Evolutionary conservation across 2,329 filamentous ascomycete genomes (phyloP), one percentile per base, ranked within the genome.

Genomic region (Aspergillus sp.): DNA sequence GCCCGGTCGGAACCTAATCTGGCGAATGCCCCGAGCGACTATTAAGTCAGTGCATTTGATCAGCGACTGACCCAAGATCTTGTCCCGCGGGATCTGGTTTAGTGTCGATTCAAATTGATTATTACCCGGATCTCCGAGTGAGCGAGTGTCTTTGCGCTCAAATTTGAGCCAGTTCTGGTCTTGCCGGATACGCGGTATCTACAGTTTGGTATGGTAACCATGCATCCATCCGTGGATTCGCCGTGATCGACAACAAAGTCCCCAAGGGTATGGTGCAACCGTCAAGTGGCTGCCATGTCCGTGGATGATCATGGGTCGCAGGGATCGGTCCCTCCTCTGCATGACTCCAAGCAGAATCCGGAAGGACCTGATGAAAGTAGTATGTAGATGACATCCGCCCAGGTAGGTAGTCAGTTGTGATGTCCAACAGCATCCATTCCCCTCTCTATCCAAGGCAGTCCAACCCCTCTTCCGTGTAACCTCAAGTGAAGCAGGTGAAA

Each of bases 211-310:
- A 28, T 12, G 25, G 47, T 49, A 49, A 49, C 8, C 47, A 28
- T 49, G 47, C 23, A 49, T 30, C 45, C 47, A 28, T n/a, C 47
- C 28, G 25, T 50, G 28, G 28, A 30, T 50, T 50, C 25, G 8
- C 47, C 15, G 47, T 50, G 47, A 50, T 50, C 47, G 47, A 50
- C 47, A n/a, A 28, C 47, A 28, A 36, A 36, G 47, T 50, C 47
- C 25, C 47, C 47, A 28, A 50, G 47, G 47, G 47, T n/a, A 17
- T 19, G 47, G 47, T 50, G 47, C 47, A 50, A 50, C 47, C 47
- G 47, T 50, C 47, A n/a, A 50, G 47, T 50, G 47, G 47, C 47
- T 50, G 47, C 47, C 25, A 50, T 50, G n/a, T 10, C 47, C 47
- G 12, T 32, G 47, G 47, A 50, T 50, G 25, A 50, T 50, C 47